Base-by-base conservation (phyloP, 2,329 filamentous ascomycete genomes). In the Colletotrichum aenigma region DNA sequence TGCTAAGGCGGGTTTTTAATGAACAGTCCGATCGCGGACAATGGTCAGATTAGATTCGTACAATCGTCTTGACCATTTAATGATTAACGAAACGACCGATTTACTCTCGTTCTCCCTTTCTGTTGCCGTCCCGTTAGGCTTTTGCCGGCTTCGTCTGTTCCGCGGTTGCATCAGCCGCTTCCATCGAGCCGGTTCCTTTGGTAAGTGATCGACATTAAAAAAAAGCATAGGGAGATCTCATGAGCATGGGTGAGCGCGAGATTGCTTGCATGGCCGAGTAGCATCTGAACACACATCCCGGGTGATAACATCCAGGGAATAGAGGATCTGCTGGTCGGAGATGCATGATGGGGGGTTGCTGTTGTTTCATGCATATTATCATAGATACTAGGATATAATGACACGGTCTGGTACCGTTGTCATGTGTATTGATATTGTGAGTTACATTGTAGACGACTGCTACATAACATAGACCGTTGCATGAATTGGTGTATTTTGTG, bases 1-100 rank as follows among this genome's bases (percentile, higher is more conserved):
- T 73, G 73, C 73, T 73, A 75, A 75, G 55, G n/a, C 26, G 38
- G 56, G 28, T 26, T 43, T 69, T 30, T 58, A 52, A 73, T 69
- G 34, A 73, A 65, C 65, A 75, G 73, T 75, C 64, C 73, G 26
- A 65, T 55, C 64, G 21, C 32, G 73, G 64, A 75, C 73, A 48
- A 75, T 18, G 43, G 70, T 68, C 73, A 75, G 28, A 67, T 73
- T 43, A 64, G 73, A 32, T 73, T 73, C 62, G 62, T 69, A 58
- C 43, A 61, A 36, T 67, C 43, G 16, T 58, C 61, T 28, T 60
- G 43, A 69, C 32, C 56, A 12, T 30, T n/a, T 75, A 68, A 69
- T 75, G 43, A 65, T 15, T n/a, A 48, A 68, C 64, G 73, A 73
- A 58, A 24, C 70, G 34, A 36, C 43, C 32, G 13, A 62, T 16